Conservation (phyloP, 2,329 filamentous ascomycete species). For the Calycina herbarum region DNA sequence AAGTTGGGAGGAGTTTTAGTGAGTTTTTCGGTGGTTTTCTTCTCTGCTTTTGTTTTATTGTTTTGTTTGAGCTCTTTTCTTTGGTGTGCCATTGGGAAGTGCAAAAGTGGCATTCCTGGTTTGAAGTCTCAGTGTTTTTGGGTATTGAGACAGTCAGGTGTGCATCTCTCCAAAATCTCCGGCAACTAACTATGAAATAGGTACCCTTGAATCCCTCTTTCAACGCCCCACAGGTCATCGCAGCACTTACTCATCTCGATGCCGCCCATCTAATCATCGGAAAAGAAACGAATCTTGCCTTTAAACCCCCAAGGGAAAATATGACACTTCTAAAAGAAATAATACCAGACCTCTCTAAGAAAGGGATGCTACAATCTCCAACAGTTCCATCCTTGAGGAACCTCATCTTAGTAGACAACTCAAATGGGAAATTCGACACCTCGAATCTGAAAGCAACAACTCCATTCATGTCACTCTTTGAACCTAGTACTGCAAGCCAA, state of each 20-base stretch:
- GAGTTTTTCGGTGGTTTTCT: slow-evolving; percentile 25
- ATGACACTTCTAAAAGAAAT: slow-evolving; percentile 56
- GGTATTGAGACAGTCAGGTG: no score
- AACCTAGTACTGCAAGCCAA: slow-evolving; percentile 27
- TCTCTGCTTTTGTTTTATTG: neutral
- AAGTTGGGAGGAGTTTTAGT: slow-evolving; percentile 91
- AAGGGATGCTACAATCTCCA: slow-evolving; percentile 42
- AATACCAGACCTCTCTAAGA: slow-evolving; percentile 44
- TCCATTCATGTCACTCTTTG: slow-evolving; percentile 38
- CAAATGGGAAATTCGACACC: slow-evolving; percentile 41
- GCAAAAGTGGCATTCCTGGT: neutral
- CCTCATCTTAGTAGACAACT: slow-evolving; percentile 80
- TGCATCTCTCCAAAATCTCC: neutral
- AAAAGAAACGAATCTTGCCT: slow-evolving; percentile 82
- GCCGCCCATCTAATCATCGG: slow-evolving; percentile 77
- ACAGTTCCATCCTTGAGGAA: slow-evolving; percentile 67
- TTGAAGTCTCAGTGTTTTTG: neutral
- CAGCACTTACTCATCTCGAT: slow-evolving; percentile 74
- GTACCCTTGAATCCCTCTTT: slow-evolving; percentile 93
- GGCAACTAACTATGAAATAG: slow-evolving; percentile 37
- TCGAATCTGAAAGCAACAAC: slow-evolving; percentile 46
- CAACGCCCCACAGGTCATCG: slow-evolving; percentile 73
- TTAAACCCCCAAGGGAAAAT: slow-evolving; percentile 62
- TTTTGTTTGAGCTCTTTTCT: neutral
- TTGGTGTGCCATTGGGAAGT: no score